phyloP scores from a whole-genome alignment of 495 filamentous ascomycete genomes.

The Parathielavia hyrcaniae region DNA sequence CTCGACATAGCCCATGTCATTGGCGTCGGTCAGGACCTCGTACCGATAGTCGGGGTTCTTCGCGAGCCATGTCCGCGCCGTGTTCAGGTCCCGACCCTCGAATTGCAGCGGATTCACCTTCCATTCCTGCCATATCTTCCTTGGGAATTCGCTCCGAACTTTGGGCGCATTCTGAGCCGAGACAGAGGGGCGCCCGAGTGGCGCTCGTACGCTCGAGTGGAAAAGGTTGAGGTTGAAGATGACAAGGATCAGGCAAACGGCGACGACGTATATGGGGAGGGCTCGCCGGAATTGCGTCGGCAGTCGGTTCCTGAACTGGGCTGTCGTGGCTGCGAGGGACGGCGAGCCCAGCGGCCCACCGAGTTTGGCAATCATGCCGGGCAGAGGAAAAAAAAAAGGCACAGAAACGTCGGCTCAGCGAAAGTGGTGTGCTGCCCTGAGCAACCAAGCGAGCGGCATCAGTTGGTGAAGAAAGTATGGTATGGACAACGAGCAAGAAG shows the following conservation, averaged over 20 bases:
- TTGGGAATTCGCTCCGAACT: conserved; percentile 29
- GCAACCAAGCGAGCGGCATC: conserved; percentile 20
- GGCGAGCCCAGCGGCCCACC: conserved; percentile 36
- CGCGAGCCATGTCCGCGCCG: conserved; percentile 51
- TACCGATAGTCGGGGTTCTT: conserved; percentile 56
- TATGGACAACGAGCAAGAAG: conserved; percentile 9
- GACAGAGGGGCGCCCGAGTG: conserved; percentile 1
- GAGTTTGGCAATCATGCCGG: conserved; percentile 37
- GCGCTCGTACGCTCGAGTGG: conserved; percentile 22
- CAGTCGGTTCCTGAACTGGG: conserved; percentile 35
- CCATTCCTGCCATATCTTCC: conserved; percentile 62
- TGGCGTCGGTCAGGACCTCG: conserved; percentile 59
- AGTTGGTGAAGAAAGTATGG: conserved; percentile 14
- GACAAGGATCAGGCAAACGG: conserved; percentile 36
- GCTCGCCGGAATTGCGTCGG: conserved; percentile 35
- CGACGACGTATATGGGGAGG: conserved; percentile 32
- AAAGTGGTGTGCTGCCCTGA: conserved; percentile 9
- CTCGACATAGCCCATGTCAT: conserved; percentile 54
- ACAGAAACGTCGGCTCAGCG: conserved; percentile 4
- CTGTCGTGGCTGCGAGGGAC: conserved; percentile 31
- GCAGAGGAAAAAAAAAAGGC: conserved; percentile 3
- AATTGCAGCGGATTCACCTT: conserved; percentile 55
- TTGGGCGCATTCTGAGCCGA: conserved; percentile 5
- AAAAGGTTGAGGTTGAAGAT: conserved; percentile 41
- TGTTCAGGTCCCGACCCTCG: conserved; percentile 48